These are phyloP conservation scores for Adansonia grandidieri DNA, from an alignment of 441 rosid species.

Conservation along the genomic window DNA sequence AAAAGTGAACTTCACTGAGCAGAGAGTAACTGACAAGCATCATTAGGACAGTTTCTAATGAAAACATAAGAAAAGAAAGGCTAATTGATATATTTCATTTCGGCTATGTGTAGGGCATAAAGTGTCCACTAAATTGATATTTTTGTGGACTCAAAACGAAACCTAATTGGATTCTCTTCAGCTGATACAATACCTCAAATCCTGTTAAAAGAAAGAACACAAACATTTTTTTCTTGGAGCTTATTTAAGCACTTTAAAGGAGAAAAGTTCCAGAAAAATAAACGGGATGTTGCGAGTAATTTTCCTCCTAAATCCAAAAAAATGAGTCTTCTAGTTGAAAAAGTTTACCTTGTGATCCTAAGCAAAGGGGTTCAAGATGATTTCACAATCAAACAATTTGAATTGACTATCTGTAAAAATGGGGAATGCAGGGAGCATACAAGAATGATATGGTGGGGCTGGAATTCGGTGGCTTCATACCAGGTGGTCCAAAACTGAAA, in stretches of 20 bases:
- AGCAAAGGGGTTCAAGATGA: no score
- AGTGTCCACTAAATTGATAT: background rate
- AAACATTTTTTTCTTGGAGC: conserved; percentile 18
- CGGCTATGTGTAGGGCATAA: background rate
- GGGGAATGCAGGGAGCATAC: conserved; percentile 66
- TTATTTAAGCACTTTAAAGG: conserved; percentile 5
- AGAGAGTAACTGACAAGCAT: background rate
- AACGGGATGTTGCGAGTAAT: background rate
- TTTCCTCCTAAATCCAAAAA: background rate
- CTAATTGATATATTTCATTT: background rate
- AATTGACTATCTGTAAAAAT: conserved; percentile 12
- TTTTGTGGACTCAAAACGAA: background rate
- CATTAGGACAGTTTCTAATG: no score
- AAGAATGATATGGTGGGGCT: conserved; percentile 65
- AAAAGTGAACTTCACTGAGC: background rate
- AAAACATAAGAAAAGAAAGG: background rate
- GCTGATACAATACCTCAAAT: background rate
- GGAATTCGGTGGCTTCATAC: conserved; percentile 53
- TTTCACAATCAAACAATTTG: conserved; percentile 15
- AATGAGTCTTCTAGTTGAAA: background rate
- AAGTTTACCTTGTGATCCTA: background rate
- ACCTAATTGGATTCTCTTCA: background rate
- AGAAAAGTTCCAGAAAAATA: background rate
- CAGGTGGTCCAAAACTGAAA: conserved; percentile 51
- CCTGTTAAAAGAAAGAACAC: background rate